Evolutionary conservation across 345 rosid species (phyloP).

Genomic region (Arabis alpina): DNA sequence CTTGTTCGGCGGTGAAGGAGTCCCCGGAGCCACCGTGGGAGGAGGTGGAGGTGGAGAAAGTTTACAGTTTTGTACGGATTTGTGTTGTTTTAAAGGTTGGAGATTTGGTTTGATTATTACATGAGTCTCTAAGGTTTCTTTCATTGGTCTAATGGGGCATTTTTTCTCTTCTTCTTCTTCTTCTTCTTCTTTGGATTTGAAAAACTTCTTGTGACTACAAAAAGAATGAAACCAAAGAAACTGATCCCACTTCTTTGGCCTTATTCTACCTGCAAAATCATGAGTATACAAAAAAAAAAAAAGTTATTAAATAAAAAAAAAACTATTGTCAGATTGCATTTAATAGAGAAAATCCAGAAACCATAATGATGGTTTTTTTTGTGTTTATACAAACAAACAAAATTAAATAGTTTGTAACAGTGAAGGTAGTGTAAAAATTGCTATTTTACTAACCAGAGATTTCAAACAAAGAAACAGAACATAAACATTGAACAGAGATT

Average conservation of each 20-base stretch:
- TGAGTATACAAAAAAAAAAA: conserved; percentile 5
- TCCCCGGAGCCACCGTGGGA: conserved; percentile 40
- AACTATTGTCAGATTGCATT: conserved; percentile 44
- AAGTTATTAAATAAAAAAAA: not conserved
- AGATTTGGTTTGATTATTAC: conserved; percentile 67
- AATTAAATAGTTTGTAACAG: conserved; percentile 32
- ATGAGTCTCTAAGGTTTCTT: conserved; percentile 78
- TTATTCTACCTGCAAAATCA: conserved; percentile 47
- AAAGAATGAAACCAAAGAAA: conserved; percentile 39
- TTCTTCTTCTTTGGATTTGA: not conserved
- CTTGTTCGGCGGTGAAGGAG: conserved; percentile 72
- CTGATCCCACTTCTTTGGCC: conserved; percentile 38
- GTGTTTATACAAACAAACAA: no score
- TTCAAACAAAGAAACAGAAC: conserved; percentile 10
- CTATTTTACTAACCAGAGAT: conserved; percentile 5
- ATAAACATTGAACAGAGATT: conserved; percentile 7
- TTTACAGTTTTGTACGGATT: conserved; percentile 74
- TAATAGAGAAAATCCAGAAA: conserved; percentile 42
- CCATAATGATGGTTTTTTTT: conserved; percentile 28
- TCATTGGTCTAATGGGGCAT: conserved; percentile 93
- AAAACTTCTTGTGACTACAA: conserved; percentile 26
- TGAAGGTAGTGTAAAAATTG: not conserved
- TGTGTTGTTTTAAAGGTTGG: conserved; percentile 55
- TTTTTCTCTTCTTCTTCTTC: not conserved
- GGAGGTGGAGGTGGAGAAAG: conserved; percentile 20